These are phyloP conservation scores for Leccinum pachyderme DNA, from an alignment of 1,284 basidiomycete species.

Conservation along the genomic window DNA sequence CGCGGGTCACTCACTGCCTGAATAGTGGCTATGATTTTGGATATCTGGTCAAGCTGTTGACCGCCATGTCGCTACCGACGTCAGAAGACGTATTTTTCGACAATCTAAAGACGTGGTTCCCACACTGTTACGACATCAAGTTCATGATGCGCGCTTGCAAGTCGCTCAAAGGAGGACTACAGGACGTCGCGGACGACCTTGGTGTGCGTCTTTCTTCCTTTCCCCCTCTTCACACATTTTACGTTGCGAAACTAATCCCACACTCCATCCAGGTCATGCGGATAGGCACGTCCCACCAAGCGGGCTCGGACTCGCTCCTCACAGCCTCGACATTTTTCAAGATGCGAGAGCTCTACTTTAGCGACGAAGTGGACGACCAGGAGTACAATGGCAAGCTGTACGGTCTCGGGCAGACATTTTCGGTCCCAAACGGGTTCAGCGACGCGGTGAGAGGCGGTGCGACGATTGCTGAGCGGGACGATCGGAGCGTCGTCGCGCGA, in stretches of 20 bases:
- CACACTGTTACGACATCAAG: conserved; percentile 97
- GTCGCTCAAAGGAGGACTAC: conserved; percentile 88
- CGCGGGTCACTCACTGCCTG: conserved; percentile 6
- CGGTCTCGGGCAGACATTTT: conserved; percentile 75
- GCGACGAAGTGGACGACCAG: conserved; percentile 77
- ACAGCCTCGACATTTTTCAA: conserved; percentile 96
- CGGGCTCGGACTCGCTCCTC: conserved; percentile 92
- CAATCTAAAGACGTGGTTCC: conserved; percentile 91
- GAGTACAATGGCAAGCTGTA: conserved; percentile 78
- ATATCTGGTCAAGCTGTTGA: conserved; percentile 95
- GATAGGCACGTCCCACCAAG: conserved; percentile 93
- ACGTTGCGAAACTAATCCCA: conserved; percentile 3
- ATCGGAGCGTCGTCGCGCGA: conserved; percentile 52
- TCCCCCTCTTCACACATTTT: not conserved
- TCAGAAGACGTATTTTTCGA: conserved; percentile 92
- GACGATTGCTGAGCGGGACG: conserved; percentile 76
- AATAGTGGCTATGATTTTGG: conserved; percentile 97
- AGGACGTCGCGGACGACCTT: conserved; percentile 94
- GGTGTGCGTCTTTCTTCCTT: conserved; percentile 49
- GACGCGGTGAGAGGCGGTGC: conserved; percentile 67
- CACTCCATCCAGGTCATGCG: conserved; percentile 44
- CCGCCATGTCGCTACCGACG: conserved; percentile 82
- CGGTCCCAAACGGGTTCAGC: conserved; percentile 58
- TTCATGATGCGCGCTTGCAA: conserved; percentile 91
- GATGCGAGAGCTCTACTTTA: conserved; percentile 90